Conservation (phyloP, 495 filamentous ascomycete species). For the Parathielavia appendiculata region DNA sequence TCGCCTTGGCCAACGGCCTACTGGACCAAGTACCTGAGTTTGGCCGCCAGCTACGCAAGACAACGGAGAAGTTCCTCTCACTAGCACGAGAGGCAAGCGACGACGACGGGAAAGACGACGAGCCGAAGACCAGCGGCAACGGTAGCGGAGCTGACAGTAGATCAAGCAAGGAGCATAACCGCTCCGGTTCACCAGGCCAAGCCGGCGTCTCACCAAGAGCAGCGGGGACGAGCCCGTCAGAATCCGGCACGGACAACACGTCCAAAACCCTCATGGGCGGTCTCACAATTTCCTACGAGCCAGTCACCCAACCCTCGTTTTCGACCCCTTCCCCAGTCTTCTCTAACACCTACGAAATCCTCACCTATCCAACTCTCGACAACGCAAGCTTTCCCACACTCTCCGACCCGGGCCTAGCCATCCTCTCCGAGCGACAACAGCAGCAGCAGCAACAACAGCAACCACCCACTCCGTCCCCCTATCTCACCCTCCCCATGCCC, state of each 20-base stretch:
- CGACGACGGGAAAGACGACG: conserved; percentile 32
- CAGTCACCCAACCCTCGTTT: conserved; percentile 1
- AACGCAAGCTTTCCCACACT: conserved; percentile 34
- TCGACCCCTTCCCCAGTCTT: background rate
- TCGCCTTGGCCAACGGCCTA: conserved; percentile 46
- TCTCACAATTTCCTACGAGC: conserved; percentile 30
- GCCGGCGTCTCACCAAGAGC: background rate
- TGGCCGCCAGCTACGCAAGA: conserved; percentile 41
- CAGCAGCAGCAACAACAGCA: background rate
- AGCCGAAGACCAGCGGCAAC: conserved; percentile 3
- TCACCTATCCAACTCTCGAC: conserved; percentile 32
- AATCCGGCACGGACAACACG: background rate
- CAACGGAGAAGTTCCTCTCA: conserved; percentile 42
- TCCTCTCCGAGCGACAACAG: background rate
- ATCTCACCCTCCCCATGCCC: conserved; percentile 34
- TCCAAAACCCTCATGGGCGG: conserved; percentile 21
- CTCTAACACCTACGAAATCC: conserved; percentile 26
- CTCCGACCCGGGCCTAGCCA: conserved; percentile 16
- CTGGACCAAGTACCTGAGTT: conserved; percentile 49
- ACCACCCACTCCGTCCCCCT: conserved; percentile 17
- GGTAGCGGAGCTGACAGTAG: conserved; percentile 7
- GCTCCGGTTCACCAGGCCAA: background rate
- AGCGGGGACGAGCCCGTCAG: background rate
- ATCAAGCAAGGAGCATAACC: background rate
- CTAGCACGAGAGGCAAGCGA: conserved; percentile 37